A percentile compares a stretch with the other conserved stretches of the same genome.
These are phyloP conservation scores for Yarrowia sp. DNA, from an alignment of 805 yeast species.

Conservation along the genomic window DNA sequence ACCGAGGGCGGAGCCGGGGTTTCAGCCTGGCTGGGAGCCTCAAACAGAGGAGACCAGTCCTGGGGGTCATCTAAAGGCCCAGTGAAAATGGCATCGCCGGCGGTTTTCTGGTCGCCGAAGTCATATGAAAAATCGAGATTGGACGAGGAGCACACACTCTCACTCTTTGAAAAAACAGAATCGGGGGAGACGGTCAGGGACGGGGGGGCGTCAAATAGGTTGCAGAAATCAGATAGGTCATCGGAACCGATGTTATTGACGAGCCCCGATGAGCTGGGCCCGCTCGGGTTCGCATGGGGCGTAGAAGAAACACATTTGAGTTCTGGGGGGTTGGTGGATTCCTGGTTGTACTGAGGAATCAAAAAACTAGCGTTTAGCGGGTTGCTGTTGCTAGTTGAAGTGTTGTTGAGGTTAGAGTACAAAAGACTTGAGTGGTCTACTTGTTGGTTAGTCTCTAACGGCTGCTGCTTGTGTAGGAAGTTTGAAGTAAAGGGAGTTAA, in stretches of 20 bases:
- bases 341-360: conserved; percentile 16
- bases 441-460: conserved; percentile 17
- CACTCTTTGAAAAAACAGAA: conserved; percentile 21
- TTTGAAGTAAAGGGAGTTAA: conserved; percentile 23
- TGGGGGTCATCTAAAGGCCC: conserved; percentile 26
- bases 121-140: conserved; percentile 21
- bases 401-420: conserved; percentile 4
- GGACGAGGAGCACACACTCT: conserved; percentile 21
- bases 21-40: conserved; percentile 6
- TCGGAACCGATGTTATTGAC: neutral
- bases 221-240: conserved; percentile 1
- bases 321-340: conserved; percentile 1
- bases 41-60: conserved; percentile 28
- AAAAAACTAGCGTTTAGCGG: conserved; percentile 23
- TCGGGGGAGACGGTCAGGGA: conserved; percentile 20
- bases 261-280: neutral
- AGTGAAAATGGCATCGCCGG: conserved; percentile 18
- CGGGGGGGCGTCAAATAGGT: conserved; percentile 17
- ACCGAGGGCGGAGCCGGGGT: conserved; percentile 4
- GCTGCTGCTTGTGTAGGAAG: conserved; percentile 23
- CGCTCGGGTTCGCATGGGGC: neutral
- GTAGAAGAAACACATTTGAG: conserved; percentile 12
- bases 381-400: conserved; percentile 16
- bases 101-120: neutral
- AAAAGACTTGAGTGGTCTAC: conserved; percentile 19